phyloP scores from a whole-genome alignment of 805 yeast genomes.

The Lachancea sp. region DNA sequence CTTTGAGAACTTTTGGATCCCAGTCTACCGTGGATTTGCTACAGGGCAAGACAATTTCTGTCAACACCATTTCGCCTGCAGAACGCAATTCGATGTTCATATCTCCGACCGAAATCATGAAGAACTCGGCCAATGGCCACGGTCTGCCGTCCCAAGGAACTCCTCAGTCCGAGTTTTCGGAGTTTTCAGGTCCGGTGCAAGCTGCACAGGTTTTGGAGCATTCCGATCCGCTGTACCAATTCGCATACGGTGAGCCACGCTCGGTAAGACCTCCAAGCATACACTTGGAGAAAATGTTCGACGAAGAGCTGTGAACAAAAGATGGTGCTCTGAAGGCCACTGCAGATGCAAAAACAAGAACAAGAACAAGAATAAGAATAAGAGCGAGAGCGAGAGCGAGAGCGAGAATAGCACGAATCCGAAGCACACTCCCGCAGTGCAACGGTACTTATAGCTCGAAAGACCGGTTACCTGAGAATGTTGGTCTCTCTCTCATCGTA shows the following conservation, averaged over 20 bases:
- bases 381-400: no score
- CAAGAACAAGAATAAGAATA: no score
- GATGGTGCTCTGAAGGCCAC: no score
- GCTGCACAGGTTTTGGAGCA: not conserved
- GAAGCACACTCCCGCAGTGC: no score
- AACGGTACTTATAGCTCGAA: no score
- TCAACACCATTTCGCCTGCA: constrained; percentile 14
- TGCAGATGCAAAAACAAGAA: no score
- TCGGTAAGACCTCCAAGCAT: constrained; percentile 45
- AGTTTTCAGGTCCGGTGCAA: constrained; percentile 1
- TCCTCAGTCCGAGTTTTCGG: constrained; percentile 9
- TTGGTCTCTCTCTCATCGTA: no score
- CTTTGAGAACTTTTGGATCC: constrained; percentile 30
- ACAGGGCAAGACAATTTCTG: not conserved
- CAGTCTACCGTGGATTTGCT: constrained; percentile 27
- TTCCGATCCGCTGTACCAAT: constrained; percentile 1
- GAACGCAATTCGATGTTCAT: constrained; percentile 42
- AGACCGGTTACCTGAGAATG: no score
- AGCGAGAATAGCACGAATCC: no score
- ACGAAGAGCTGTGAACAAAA: constrained; percentile 16
- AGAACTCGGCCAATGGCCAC: constrained; percentile 13
- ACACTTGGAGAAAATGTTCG: constrained; percentile 40
- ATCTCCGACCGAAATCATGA: constrained; percentile 44
- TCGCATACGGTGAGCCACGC: constrained; percentile 7
- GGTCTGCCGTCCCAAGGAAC: constrained; percentile 10